A percentile compares a stretch with the other conserved stretches of the same genome.
Conservation (phyloP, 805 yeast genomes). For the Candida oleophila region DNA sequence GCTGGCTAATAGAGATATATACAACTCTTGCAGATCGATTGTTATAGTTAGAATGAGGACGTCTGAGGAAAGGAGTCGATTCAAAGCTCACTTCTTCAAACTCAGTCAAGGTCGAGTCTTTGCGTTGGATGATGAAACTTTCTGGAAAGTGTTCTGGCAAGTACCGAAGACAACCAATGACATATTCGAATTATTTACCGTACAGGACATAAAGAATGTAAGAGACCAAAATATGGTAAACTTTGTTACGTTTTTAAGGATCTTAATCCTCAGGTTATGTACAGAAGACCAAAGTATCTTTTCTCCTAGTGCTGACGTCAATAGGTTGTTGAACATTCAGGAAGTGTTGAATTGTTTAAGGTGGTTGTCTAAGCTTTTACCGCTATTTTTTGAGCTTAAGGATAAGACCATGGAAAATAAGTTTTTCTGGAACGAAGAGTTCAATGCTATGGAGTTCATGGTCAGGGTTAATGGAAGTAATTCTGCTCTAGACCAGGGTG, state of each 20-base stretch:
- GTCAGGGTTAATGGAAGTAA: constrained; percentile 13
- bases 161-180: constrained; percentile 53
- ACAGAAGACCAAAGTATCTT: neutral
- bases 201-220: constrained; percentile 57
- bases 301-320: neutral
- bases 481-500: neutral
- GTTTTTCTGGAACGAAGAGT: constrained; percentile 34
- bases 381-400: constrained; percentile 61
- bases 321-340: neutral
- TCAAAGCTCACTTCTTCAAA: constrained; percentile 59
- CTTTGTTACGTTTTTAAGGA: constrained; percentile 44
- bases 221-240: constrained; percentile 58
- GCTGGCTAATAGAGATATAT: too few relatives aligned
- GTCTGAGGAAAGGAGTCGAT: constrained; percentile 63
- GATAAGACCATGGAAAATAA: constrained; percentile 23
- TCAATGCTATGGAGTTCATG: constrained; percentile 37
- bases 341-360: constrained; percentile 62
- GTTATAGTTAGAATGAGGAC: constrained; percentile 76
- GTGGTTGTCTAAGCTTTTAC: constrained; percentile 61
- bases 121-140: constrained; percentile 19
- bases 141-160: constrained; percentile 32
- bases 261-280: neutral
- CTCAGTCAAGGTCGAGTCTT: constrained; percentile 49
- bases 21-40: too few relatives aligned
- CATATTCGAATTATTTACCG: constrained; percentile 55